phyloP scores from a whole-genome alignment of 192 early-diverging fungal genomes.

The Pecoramyces ruminantium region DNA sequence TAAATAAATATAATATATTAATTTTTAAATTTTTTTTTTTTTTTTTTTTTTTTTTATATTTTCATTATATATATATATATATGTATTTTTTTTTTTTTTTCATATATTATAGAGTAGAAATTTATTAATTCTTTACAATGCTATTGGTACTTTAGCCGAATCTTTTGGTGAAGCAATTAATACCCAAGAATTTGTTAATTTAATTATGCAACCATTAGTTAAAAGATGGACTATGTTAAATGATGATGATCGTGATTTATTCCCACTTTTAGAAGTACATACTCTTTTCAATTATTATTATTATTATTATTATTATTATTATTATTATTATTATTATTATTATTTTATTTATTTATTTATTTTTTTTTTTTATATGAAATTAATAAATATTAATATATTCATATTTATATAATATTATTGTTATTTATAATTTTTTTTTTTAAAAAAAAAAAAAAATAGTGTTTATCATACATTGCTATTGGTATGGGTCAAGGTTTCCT shows the following conservation, averaged over 20 bases:
- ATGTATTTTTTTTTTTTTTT: no score
- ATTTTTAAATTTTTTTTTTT: no score
- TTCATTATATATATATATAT: no score
- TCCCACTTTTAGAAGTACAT: slow-evolving; percentile 76
- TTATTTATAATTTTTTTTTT: no score
- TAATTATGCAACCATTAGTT: slow-evolving; percentile 75
- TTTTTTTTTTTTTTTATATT: no score
- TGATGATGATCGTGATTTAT: slow-evolving; percentile 79
- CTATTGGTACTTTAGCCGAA: slow-evolving; percentile 93
- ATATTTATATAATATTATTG: no score
- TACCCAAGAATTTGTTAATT: slow-evolving; percentile 59
- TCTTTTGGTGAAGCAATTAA: slow-evolving; percentile 68
- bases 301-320: not conserved
- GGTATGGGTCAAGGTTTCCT: slow-evolving; percentile 73
- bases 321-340: not conserved
- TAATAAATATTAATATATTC: no score
- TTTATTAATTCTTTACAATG: slow-evolving; percentile 88
- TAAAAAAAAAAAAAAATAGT: slow-evolving; percentile 17
- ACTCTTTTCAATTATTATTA: not conserved
- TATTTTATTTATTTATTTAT: not conserved
- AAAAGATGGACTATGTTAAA: slow-evolving; percentile 65
- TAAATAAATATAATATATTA: no score
- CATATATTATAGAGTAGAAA: slow-evolving; percentile 63
- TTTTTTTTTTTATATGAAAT: no score
- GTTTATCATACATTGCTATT: slow-evolving; percentile 70